Base-by-base conservation (phyloP, 352 stramenopile genomes). In the Saprolegnia diclina region DNA sequence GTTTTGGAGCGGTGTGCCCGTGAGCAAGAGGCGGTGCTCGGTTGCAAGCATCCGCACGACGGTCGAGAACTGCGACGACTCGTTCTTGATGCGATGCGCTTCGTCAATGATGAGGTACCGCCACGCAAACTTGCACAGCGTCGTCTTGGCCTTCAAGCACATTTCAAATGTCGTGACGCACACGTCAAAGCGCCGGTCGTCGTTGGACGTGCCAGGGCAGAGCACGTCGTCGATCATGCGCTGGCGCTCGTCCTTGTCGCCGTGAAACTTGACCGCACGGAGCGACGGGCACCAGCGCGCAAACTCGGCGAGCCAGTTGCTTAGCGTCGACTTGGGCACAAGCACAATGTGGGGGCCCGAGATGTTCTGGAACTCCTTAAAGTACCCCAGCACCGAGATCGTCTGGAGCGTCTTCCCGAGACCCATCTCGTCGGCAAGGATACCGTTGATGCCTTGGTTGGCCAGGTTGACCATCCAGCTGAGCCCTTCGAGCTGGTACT, bases 401-500 rank as follows among this genome's bases (percentile, higher is more conserved):
- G 87, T 95, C 71, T 95, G 92, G 38, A 99, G 91, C 0, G 97
- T 99, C 76, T 99, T 99, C 38, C 97, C 96, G n/a, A 99, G 85
- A 70, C 91, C 94, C 92, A 98, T 98, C 77, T 99, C 96, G 73
- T 99, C 96, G 0, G 95, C 97, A 29, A 99, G 76, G 59, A 99
- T 99, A 14, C 96, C 97, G 78, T 99, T 99, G 56, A 99, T 93
- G 56, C 98, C 95, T 71, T 99, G 98, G 73, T 99, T 96, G 63
- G 98, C 94, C 10, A 99, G 83, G 74, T 98, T 98, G 9, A 99
- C 83, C 77, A 99, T 93, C 97, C 97, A 99, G 73, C 97, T 97
- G 54, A 99, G 79, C n/a, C 97, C 98, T 73, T 94, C 85, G 24
- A 99, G 73, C 77, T 99, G 98, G 80, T 99, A 99, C 74, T 96